Conservation (phyloP, 2,329 filamentous ascomycete genomes). For the Diaporthe citriasiana region DNA sequence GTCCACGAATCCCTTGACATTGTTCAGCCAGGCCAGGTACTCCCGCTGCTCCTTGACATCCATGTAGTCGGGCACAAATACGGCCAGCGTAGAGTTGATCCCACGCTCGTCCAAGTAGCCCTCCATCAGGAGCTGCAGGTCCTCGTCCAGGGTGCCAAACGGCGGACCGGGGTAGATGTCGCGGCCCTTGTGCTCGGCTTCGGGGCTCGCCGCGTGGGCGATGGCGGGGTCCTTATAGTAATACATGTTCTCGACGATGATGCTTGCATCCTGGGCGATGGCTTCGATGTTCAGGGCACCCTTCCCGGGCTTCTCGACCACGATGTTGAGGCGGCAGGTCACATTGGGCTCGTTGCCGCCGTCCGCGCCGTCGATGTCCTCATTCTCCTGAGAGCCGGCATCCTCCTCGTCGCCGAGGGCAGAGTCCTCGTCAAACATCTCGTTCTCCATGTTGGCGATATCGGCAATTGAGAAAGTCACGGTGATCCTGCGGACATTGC, state of each 20-base stretch:
- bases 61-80: conserved; percentile 96
- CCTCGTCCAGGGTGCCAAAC: conserved; percentile 95
- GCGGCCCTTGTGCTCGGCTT: conserved; percentile 82
- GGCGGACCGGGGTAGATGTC: conserved; percentile 90
- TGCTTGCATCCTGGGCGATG: conserved; percentile 85
- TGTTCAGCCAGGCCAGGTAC: conserved; percentile 91
- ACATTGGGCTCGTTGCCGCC: conserved; percentile 71
- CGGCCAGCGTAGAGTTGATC: conserved; percentile 85
- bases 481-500: conserved; percentile 60
- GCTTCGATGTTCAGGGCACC: conserved; percentile 91
- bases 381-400: conserved; percentile 69
- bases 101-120: conserved; percentile 95
- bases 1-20: conserved; percentile 88
- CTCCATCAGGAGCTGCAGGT: conserved; percentile 92
- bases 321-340: conserved; percentile 86
- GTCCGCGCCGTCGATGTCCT: conserved; percentile 67
- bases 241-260: conserved; percentile 91
- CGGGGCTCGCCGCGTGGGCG: conserved; percentile 81
- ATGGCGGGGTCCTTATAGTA: conserved; percentile 85
- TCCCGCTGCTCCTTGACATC: conserved; percentile 99
- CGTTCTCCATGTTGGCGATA: conserved; percentile 75
- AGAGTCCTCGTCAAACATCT: conserved; percentile 66
- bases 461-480: conserved; percentile 89
- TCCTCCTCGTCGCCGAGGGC: conserved; percentile 68
- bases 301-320: conserved; percentile 88